A percentile compares a stretch with the other conserved stretches of the same genome.
Conservation (phyloP, 371 early-diverging fungal genomes). For the Furculomyces boomerangus region DNA sequence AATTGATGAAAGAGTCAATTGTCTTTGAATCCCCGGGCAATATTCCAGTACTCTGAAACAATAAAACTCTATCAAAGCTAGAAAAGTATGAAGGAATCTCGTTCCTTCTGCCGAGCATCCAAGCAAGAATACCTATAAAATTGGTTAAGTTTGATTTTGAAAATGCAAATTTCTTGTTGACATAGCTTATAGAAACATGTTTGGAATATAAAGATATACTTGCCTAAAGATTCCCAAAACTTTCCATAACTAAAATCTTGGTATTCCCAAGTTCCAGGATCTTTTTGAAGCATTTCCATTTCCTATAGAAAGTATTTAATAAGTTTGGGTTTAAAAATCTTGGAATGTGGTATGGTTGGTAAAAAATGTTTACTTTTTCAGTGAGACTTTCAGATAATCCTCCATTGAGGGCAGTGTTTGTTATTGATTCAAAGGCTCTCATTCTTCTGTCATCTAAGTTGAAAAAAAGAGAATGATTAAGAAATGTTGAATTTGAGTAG, state of each 20-base stretch:
- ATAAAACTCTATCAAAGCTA: slow-evolving; percentile 24
- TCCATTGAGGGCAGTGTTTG: slow-evolving; percentile 20
- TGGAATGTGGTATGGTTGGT: not conserved
- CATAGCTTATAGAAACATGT: not conserved
- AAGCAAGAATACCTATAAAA: slow-evolving; percentile 22
- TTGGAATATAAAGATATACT: not conserved
- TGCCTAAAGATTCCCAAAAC: slow-evolving; percentile 30
- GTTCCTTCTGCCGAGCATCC: slow-evolving; percentile 26
- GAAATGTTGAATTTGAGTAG: not conserved
- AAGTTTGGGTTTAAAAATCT: not conserved
- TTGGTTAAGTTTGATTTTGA: not conserved
- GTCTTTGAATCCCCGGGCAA: slow-evolving; percentile 28
- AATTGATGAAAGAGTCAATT: slow-evolving; percentile 24
- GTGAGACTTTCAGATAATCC: slow-evolving; percentile 21
- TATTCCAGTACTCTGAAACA: slow-evolving; percentile 29
- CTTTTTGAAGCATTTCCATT: slow-evolving; percentile 20
- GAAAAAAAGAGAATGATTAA: not conserved
- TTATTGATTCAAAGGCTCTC: slow-evolving; percentile 22
- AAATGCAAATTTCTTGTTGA: not conserved
- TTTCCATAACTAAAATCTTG: slow-evolving; percentile 19
- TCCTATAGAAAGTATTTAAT: slow-evolving; percentile 7
- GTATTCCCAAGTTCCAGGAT: slow-evolving; percentile 20
- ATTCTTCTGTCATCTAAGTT: slow-evolving; percentile 13
- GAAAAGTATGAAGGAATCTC: slow-evolving; percentile 26
- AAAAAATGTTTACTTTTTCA: not conserved